These are phyloP conservation scores for Thelonectria discophora DNA, from an alignment of 2,329 filamentous ascomycete species.

Conservation along the genomic window DNA sequence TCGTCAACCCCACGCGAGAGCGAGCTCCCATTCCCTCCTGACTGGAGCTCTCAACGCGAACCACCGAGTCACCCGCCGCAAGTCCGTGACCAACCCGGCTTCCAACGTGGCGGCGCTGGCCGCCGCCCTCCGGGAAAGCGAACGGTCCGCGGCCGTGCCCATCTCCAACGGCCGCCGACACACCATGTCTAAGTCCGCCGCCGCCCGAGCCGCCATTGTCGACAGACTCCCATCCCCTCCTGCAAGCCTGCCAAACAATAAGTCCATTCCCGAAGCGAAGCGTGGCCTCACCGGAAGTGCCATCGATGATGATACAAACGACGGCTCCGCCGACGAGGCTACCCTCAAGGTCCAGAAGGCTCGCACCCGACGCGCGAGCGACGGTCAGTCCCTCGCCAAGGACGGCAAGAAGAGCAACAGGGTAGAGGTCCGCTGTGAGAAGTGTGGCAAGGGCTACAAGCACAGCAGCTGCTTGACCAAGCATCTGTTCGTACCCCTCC, in stretches of 20 bases:
- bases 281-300: conserved; percentile 65
- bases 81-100: conserved; percentile 84
- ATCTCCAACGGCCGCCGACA: conserved; percentile 71
- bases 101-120: conserved; percentile 80
- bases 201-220: conserved; percentile 61
- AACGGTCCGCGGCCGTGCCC: conserved; percentile 62
- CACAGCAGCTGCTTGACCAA: conserved; percentile 99
- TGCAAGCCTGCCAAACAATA: conserved; percentile 71
- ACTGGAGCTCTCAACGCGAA: conserved; percentile 79
- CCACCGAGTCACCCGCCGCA: conserved; percentile 89
- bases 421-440: conserved; percentile 92
- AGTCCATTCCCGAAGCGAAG: conserved; percentile 60
- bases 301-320: conserved; percentile 73
- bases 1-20: conserved; percentile 74
- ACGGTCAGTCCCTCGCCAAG: conserved; percentile 84
- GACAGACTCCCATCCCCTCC: conserved; percentile 70
- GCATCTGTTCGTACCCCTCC: conserved; percentile 93
- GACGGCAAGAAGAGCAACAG: conserved; percentile 85
- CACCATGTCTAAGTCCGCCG: conserved; percentile 71
- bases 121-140: conserved; percentile 75
- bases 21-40: conserved; percentile 84
- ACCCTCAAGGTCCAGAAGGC: conserved; percentile 58
- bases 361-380: conserved; percentile 74
- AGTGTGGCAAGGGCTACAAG: conserved; percentile 99
- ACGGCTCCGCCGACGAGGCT: conserved; percentile 65